Base-by-base conservation (phyloP, 192 early-diverging fungal species). In the Backusella morwellensis region DNA sequence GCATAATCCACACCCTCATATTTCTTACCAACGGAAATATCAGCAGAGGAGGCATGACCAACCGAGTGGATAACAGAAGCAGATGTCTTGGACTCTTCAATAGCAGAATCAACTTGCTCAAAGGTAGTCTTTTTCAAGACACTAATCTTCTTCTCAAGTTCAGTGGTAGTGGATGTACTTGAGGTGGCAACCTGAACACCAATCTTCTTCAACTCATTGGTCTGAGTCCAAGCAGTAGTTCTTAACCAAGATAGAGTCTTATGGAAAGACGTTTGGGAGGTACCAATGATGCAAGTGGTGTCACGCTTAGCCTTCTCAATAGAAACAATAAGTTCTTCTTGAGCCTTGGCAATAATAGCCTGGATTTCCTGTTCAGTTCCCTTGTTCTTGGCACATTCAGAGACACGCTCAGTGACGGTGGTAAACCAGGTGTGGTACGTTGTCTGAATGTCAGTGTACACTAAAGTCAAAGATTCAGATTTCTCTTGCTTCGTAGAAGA, bases 171-270 rank as follows among this genome's bases (percentile, higher is more conserved):
- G 41, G 40, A 32, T 17, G 42, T 29, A 17, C 26, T 32, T 21
- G 70, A 72, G 9, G 44, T 75, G 26, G 34, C 23, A 59, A 40
- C 32, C 17, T 68, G 29, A 41, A 29, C 38, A 44, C 41, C 66
- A 50, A 75, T 75, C 12, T 38, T 17, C 40, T 75, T 75, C 12
- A 75, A n/a, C 32, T 75, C 59, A 66, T 59, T 42, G 21, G 63
- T 32, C 9, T 75, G 74, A 11, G 23, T 11, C 35, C 41, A 66
- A 67, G 52, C 66, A 67, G 56, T 75, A 12, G 21, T 40, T 44
- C 74, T 66, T 32, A 75, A 9, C 74, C 74, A 75, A n/a, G 56
- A 35, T 5, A 75, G 40, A 35, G 74, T 68, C 15, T 63, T 19
- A 67, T 66, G 63, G 74, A 75, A 68, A 35, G 59, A 41, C 1